A percentile compares a stretch with the other conserved stretches of the same genome.
phyloP scores from a whole-genome alignment of 108 stramenopile species.

The Discostella stelligeroides region DNA sequence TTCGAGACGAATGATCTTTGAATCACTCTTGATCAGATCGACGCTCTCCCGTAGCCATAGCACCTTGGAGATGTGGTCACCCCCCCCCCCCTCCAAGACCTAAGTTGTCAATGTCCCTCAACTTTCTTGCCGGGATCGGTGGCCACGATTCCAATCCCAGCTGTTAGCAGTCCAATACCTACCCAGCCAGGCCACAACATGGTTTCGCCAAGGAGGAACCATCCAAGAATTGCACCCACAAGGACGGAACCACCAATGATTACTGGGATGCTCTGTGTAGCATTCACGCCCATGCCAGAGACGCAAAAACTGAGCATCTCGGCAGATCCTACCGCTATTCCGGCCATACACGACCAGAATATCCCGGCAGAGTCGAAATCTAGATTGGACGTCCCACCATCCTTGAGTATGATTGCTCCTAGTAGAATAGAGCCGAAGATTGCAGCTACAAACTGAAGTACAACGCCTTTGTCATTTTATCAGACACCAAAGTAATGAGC shows the following conservation, averaged over 20 bases:
- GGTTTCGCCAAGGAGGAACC: constrained; percentile 48
- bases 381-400: constrained; percentile 7
- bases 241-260: constrained; percentile 75
- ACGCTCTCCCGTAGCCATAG: no score
- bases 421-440: constrained; percentile 52
- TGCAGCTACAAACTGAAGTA: constrained; percentile 76
- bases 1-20: no score
- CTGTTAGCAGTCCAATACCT: constrained; percentile 53
- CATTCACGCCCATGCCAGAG: constrained; percentile 66
- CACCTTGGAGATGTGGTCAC: no score
- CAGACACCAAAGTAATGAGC: not conserved
- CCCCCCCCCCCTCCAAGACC: no score
- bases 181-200: constrained; percentile 60
- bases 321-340: constrained; percentile 53
- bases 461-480: constrained; percentile 28
- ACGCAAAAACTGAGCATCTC: constrained; percentile 73
- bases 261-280: constrained; percentile 67
- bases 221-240: constrained; percentile 64
- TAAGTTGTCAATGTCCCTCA: not conserved
- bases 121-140: constrained; percentile 11
- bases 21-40: no score
- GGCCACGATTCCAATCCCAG: constrained; percentile 48
- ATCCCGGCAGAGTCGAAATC: not conserved
- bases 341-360: constrained; percentile 28
- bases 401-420: not conserved